These are phyloP conservation scores for Chionographis japonica DNA, from an alignment of 106 monocot genomes.

Conservation along the genomic window DNA sequence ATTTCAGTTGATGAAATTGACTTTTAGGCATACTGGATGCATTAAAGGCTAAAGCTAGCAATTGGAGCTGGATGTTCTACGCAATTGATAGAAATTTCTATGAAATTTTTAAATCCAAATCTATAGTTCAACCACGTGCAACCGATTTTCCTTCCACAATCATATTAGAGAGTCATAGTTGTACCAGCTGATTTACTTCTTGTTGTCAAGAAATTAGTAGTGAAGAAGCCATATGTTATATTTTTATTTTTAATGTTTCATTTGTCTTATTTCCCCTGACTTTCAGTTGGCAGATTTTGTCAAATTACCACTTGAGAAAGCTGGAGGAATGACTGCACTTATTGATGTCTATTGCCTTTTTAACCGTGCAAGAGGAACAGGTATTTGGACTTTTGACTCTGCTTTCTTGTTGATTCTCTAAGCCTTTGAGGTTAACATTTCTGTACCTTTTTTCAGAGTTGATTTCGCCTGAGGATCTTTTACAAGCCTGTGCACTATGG, in stretches of 20 bases:
- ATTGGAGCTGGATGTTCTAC: too few relatives aligned
- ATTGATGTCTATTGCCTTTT: conserved; percentile 93
- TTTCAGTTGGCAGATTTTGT: conserved; percentile 91
- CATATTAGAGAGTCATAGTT: too few relatives aligned
- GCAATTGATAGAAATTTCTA: too few relatives aligned
- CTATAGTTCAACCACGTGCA: too few relatives aligned
- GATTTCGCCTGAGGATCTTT: conserved; percentile 97
- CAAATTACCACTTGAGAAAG: conserved; percentile 64
- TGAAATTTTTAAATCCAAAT: too few relatives aligned
- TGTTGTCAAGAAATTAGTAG: too few relatives aligned
- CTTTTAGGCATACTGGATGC: too few relatives aligned
- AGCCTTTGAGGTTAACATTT: conserved; percentile 5
- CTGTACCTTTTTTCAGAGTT: conserved; percentile 42
- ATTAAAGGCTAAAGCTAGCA: too few relatives aligned
- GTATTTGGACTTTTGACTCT: conserved; percentile 20
- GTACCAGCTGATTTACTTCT: too few relatives aligned
- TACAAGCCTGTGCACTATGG: conserved; percentile 93
- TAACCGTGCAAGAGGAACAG: conserved; percentile 98
- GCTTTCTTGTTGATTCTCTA: background rate
- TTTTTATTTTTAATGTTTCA: background rate
- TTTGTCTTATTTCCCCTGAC: conserved; percentile 3
- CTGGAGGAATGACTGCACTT: conserved; percentile 91
- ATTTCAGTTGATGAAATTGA: too few relatives aligned
- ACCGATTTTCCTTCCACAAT: too few relatives aligned
- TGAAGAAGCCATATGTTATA: background rate